Base-by-base conservation (phyloP, 805 yeast species). In the Candida awuae region DNA sequence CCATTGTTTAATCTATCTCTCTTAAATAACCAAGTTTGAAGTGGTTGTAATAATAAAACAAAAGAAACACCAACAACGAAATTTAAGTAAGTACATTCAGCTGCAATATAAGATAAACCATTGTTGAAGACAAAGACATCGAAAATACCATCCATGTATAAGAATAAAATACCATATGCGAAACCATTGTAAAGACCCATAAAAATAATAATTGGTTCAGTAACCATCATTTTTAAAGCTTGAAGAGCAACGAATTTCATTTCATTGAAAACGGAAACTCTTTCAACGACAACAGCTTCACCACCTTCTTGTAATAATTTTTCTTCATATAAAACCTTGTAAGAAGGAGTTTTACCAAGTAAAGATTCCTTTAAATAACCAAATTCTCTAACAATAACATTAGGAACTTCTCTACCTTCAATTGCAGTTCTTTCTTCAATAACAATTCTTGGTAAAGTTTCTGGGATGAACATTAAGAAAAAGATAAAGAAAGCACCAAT, bases 111-210 rank as follows among this genome's bases (percentile, higher is more conserved):
- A 7, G 59, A 50, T 14, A 60, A 49, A 12, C 56, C 56, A 38
- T 59, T 60, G 47, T 60, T 59, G 41, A 20, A 40, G 34, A 55
- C 65, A 35, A 60, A 60, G 34, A 60, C 63, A 39, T 55, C 55
- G 40, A 50, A 60, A 35, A 60, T 57, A 53, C 65, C 65, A 42
- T 59, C 65, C 34, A 53, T 52, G 47, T 60, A 60, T 36, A 60
- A 46, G 54, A 59, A 60, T 34, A 60, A 49, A 35, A 60, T 45
- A 45, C 61, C 65, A 39, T 60, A 60, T 15, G 62, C 57, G 36
- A 60, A 60, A 34, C 65, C 65, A 43, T 60, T 60, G 47, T 55
- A 60, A 4, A 59, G 49, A 46, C 62, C 59, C 38, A 60, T 50
- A 43, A 53, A 58, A 15, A 58, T 50, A 22, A 60, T 49, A 27